Percentiles rank a stretch among this genome's conserved stretches.
Evolutionary conservation across 148 eudicot genomes (phyloP).

Genomic region (Spergularia marina): DNA sequence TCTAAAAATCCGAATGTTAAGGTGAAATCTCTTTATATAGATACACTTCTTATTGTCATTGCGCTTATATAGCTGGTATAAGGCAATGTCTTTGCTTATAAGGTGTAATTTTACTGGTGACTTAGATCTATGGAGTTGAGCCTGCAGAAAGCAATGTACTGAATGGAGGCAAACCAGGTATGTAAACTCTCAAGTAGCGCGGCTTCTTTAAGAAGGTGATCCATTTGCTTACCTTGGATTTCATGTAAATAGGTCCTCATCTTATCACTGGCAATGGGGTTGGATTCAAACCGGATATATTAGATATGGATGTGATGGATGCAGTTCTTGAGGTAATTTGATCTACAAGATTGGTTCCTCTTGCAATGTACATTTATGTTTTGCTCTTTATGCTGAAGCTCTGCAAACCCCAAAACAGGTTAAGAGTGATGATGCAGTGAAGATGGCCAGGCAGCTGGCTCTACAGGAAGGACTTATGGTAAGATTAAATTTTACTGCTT

Average conservation of each 20-base stretch:
- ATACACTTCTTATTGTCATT: not conserved
- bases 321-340: constrained; percentile 75
- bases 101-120: not conserved
- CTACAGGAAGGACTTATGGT: constrained; percentile 93
- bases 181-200: not conserved
- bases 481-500: constrained; percentile 8
- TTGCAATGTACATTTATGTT: constrained; percentile 1
- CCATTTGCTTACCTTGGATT: not conserved
- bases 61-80: not conserved
- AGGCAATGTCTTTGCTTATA: not conserved
- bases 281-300: constrained; percentile 90
- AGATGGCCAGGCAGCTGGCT: constrained; percentile 89
- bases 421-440: constrained; percentile 84
- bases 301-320: constrained; percentile 96
- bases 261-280: constrained; percentile 93
- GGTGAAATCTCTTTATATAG: constrained; percentile 35
- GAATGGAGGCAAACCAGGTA: constrained; percentile 98
- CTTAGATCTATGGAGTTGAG: constrained; percentile 87
- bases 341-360: not conserved
- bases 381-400: not conserved
- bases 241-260: constrained; percentile 67
- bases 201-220: not conserved
- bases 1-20: constrained; percentile 85
- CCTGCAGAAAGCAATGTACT: constrained; percentile 89
- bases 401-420: constrained; percentile 39